These are phyloP conservation scores for Leucaena leucocephala DNA, from an alignment of 306 rosid genomes.

Conservation along the genomic window DNA sequence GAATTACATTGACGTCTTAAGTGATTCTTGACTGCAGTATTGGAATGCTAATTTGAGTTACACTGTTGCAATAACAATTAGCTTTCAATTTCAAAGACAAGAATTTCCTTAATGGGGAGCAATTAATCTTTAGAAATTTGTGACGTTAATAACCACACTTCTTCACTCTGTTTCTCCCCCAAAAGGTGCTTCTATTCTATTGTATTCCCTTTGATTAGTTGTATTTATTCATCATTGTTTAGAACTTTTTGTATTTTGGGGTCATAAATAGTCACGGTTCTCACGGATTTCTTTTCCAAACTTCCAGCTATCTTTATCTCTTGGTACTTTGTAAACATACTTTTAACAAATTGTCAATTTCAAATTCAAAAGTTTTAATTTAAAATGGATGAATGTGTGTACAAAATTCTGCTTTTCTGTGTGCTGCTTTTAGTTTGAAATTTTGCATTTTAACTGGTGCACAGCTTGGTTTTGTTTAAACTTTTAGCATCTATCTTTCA, in stretches of 20 bases:
- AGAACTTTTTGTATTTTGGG: neutral
- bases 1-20: no score
- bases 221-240: neutral
- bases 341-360: neutral
- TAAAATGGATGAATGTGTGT: neutral
- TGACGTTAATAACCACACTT: neutral
- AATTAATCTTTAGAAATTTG: neutral
- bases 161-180: slow-evolving; percentile 29
- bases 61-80: neutral
- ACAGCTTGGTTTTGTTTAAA: neutral
- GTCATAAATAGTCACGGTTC: neutral
- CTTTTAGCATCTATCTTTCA: neutral
- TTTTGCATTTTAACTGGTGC: neutral
- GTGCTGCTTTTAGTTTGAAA: no score
- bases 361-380: neutral
- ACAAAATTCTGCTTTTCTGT: neutral
- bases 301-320: neutral
- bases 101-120: neutral
- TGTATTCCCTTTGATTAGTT: neutral
- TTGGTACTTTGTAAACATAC: neutral
- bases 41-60: neutral
- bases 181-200: slow-evolving; percentile 38
- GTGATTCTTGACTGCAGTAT: neutral
- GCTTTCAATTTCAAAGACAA: neutral
- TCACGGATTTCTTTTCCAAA: neutral